phyloP scores from a whole-genome alignment of 108 stramenopile genomes.

The Discostella stelligeroides region DNA sequence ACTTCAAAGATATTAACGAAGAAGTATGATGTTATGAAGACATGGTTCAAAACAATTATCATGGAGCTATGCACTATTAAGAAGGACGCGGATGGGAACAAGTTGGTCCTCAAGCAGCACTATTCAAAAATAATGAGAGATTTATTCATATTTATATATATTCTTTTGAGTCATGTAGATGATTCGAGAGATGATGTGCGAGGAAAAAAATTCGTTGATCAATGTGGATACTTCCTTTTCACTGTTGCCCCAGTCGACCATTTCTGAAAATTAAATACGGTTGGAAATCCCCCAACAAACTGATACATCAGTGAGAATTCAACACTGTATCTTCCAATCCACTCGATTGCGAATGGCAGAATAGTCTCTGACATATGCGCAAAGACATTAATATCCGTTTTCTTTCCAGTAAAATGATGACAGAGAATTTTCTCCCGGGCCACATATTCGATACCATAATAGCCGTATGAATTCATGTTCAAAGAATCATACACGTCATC shows the following conservation, averaged over 20 bases:
- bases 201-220: too few species aligned
- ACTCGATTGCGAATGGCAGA: not conserved
- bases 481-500: not conserved
- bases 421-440: not conserved
- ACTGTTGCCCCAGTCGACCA: too few species aligned
- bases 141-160: too few species aligned
- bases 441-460: not conserved
- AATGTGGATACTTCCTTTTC: too few species aligned
- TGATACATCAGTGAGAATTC: too few species aligned
- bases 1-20: slow-evolving; percentile 78
- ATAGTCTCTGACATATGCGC: not conserved
- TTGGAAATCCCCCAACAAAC: too few species aligned
- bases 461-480: not conserved
- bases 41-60: slow-evolving; percentile 60
- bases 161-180: too few species aligned
- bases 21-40: slow-evolving; percentile 75
- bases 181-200: too few species aligned
- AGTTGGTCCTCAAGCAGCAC: too few species aligned
- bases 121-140: not conserved
- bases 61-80: slow-evolving; percentile 80
- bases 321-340: too few species aligned
- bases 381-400: not conserved
- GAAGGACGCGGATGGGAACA: slow-evolving; percentile 41
- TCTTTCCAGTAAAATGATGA: not conserved
- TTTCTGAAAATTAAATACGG: too few species aligned